Conservation (phyloP, 441 rosid species). For the Gossypium davidsonii region DNA sequence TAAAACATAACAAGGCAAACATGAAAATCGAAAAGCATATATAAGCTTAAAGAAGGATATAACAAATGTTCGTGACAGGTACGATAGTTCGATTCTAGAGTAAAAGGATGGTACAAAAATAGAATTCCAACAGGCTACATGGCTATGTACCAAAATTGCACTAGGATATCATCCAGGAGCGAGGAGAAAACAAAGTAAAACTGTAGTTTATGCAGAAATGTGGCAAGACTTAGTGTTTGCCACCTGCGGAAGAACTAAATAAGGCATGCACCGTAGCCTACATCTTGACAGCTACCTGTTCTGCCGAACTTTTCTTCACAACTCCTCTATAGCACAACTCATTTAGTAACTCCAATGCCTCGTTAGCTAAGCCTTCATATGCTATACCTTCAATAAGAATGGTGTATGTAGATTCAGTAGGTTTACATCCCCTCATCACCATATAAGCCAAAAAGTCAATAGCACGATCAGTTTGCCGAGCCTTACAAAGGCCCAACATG, state of each 20-base stretch:
- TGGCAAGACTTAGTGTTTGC: conserved; percentile 10
- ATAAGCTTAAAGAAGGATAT: not conserved
- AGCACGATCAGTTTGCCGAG: conserved; percentile 60
- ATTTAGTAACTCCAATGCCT: conserved; percentile 60
- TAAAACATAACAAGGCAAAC: not conserved
- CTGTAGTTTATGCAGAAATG: not conserved
- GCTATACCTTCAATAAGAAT: conserved; percentile 83
- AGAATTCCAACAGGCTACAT: not conserved
- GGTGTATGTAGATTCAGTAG: conserved; percentile 69
- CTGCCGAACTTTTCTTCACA: conserved; percentile 69
- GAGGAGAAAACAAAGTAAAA: not conserved
- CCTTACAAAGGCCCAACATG: conserved; percentile 72
- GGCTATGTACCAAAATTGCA: conserved; percentile 17
- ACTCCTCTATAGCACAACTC: conserved; percentile 63
- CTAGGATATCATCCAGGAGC: conserved; percentile 6
- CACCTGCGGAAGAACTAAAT: conserved; percentile 1
- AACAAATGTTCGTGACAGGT: not conserved
- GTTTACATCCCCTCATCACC: conserved; percentile 73
- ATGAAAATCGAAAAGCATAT: not conserved
- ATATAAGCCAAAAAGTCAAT: conserved; percentile 82
- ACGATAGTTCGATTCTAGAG: not conserved
- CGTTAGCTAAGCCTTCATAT: conserved; percentile 68
- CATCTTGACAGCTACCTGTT: conserved; percentile 66
- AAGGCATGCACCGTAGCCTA: conserved; percentile 19
- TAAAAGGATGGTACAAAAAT: not conserved